Conservation (phyloP, 108 stramenopile genomes). For the Asterionellopsis glacialis region DNA sequence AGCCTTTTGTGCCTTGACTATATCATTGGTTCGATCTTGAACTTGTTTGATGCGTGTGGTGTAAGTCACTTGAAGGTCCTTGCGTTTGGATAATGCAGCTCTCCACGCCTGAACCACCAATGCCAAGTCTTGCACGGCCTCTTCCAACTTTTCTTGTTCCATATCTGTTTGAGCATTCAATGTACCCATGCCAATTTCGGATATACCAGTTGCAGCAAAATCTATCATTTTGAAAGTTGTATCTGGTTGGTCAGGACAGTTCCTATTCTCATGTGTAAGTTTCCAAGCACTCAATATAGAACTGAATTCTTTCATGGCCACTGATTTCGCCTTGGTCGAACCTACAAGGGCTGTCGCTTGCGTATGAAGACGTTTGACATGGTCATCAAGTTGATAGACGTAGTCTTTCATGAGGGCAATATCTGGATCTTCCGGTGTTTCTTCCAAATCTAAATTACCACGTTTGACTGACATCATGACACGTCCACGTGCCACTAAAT, state of each 20-base stretch:
- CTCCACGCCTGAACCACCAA: slow-evolving; percentile 69
- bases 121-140: slow-evolving; percentile 66
- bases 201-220: not conserved
- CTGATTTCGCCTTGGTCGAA: slow-evolving; percentile 51
- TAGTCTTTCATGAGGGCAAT: slow-evolving; percentile 66
- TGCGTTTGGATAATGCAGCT: slow-evolving; percentile 69
- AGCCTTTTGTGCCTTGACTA: too few relatives aligned
- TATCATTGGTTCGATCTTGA: slow-evolving; percentile 17
- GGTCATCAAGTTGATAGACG: slow-evolving; percentile 55
- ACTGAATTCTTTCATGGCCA: slow-evolving; percentile 76
- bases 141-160: slow-evolving; percentile 68
- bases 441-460: slow-evolving; percentile 45
- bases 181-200: slow-evolving; percentile 47
- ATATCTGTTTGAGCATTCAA: slow-evolving; percentile 56
- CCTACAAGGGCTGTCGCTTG: slow-evolving; percentile 65
- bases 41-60: slow-evolving; percentile 60
- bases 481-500: slow-evolving; percentile 53
- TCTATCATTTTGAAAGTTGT: slow-evolving; percentile 12
- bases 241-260: slow-evolving; percentile 13
- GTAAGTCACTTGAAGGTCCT: slow-evolving; percentile 63
- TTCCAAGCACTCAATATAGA: slow-evolving; percentile 60
- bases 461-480: slow-evolving; percentile 36
- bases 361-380: slow-evolving; percentile 65
- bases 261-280: not conserved
- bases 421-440: slow-evolving; percentile 57